These are phyloP conservation scores for Alnus glutinosa DNA, from an alignment of 306 rosid species.

Conservation along the genomic window DNA sequence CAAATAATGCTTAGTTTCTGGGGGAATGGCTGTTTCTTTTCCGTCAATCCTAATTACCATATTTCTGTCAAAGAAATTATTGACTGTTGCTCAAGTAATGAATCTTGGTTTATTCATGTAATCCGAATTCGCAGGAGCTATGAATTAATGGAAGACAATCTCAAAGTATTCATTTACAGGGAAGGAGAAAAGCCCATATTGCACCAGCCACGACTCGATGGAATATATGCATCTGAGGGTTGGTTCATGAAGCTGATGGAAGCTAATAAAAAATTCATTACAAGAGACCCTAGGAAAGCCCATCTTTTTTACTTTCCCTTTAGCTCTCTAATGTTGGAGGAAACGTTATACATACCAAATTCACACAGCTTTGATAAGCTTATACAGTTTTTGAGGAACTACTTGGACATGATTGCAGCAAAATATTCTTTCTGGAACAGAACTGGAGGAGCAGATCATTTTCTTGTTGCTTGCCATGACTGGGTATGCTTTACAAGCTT, in stretches of 20 bases:
- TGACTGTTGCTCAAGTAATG: constrained; percentile 20
- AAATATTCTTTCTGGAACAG: constrained; percentile 87
- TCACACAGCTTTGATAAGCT: constrained; percentile 71
- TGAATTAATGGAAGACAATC: constrained; percentile 83
- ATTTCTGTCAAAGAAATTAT: constrained; percentile 8
- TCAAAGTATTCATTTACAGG: constrained; percentile 70
- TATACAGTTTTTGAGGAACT: constrained; percentile 51
- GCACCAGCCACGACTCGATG: constrained; percentile 69
- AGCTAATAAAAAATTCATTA: constrained; percentile 54
- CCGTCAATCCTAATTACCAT: background rate
- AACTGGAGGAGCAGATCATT: constrained; percentile 93
- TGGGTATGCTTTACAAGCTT: constrained; percentile 63
- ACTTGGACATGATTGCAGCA: constrained; percentile 50
- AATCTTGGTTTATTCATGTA: constrained; percentile 9
- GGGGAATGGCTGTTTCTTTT: background rate
- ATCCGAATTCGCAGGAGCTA: constrained; percentile 66
- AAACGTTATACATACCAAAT: constrained; percentile 52
- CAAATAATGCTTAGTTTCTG: background rate
- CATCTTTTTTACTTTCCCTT: constrained; percentile 92
- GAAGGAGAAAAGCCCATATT: constrained; percentile 79
- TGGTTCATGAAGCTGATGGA: constrained; percentile 92
- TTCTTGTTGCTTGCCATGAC: constrained; percentile 95
- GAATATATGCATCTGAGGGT: constrained; percentile 96
- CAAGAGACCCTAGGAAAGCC: constrained; percentile 65
- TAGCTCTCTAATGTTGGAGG: constrained; percentile 81